Percentiles rank a stretch among this genome's conserved stretches.
Conservation (phyloP, 75 land plant species). For the Adiantum capillusveneris region DNA sequence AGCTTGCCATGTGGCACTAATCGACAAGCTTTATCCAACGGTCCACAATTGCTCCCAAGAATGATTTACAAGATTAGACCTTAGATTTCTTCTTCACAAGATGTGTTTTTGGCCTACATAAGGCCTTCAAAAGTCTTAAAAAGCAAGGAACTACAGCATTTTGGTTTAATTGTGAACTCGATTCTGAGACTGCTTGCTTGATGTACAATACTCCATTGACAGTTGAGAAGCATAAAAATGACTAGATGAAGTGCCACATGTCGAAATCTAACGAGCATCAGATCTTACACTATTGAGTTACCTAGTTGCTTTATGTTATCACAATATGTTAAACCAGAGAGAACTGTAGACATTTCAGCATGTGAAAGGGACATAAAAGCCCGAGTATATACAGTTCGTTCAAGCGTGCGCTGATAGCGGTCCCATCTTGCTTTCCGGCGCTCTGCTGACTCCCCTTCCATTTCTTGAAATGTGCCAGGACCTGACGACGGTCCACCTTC, state of each 20-base stretch:
- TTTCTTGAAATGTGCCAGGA: conserved; percentile 66
- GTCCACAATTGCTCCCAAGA: no score
- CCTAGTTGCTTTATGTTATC: not conserved
- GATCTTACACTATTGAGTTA: not conserved
- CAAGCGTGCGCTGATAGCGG: conserved; percentile 57
- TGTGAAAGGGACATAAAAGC: not conserved
- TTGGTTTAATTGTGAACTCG: no score
- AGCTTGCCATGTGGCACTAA: no score
- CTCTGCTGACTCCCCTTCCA: conserved; percentile 81
- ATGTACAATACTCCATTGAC: not conserved
- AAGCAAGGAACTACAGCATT: no score
- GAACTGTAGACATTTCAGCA: not conserved
- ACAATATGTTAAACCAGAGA: not conserved
- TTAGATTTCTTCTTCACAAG: no score
- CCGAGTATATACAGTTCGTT: conserved; percentile 47
- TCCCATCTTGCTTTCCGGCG: conserved; percentile 63
- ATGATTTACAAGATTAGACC: no score
- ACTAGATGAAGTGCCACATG: not conserved
- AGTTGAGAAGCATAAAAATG: not conserved
- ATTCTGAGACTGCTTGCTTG: not conserved
- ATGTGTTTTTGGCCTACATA: no score
- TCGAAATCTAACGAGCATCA: not conserved
- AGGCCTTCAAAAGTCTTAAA: no score
- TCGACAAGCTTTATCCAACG: no score
- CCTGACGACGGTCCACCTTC: conserved; percentile 24